These are phyloP conservation scores for Aspergillus ibericus DNA, from an alignment of 2,329 filamentous ascomycete genomes.

Conservation along the genomic window DNA sequence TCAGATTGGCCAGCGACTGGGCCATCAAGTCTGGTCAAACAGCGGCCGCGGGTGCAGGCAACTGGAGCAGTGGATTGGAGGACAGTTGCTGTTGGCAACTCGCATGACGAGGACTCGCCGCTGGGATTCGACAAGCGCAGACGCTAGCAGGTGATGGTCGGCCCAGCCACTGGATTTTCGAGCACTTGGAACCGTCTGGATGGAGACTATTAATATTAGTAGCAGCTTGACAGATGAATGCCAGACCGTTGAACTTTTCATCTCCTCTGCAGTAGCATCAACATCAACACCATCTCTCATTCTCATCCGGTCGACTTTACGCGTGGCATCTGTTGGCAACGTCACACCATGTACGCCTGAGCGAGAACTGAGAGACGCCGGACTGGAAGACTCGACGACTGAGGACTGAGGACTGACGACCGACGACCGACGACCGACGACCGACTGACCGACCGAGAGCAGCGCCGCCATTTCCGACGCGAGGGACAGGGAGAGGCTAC, in stretches of 20 bases:
- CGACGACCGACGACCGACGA: too few relatives aligned
- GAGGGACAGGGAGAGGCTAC: neutral
- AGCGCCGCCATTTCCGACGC: too few relatives aligned
- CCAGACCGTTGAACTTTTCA: constrained; percentile 17
- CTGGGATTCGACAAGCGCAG: neutral
- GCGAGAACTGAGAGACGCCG: too few relatives aligned
- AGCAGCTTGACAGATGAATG: constrained; percentile 12
- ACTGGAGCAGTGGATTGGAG: neutral
- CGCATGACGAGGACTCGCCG: neutral
- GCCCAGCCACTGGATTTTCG: neutral
- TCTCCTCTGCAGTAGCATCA: constrained; percentile 5
- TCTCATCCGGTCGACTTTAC: too few relatives aligned
- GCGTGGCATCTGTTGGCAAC: too few relatives aligned
- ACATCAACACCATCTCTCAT: neutral
- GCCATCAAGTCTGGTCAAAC: neutral
- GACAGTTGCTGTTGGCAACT: constrained; percentile 1
- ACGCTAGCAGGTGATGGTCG: neutral
- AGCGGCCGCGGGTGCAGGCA: neutral
- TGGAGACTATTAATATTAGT: neutral
- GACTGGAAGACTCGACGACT: too few relatives aligned
- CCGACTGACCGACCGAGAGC: too few relatives aligned
- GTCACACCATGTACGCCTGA: too few relatives aligned
- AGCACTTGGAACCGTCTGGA: neutral
- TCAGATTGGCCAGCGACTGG: neutral
- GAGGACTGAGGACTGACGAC: too few relatives aligned